These are phyloP conservation scores for Staphylotrichum tortipilum DNA, from an alignment of 495 filamentous ascomycete genomes.

Conservation along the genomic window DNA sequence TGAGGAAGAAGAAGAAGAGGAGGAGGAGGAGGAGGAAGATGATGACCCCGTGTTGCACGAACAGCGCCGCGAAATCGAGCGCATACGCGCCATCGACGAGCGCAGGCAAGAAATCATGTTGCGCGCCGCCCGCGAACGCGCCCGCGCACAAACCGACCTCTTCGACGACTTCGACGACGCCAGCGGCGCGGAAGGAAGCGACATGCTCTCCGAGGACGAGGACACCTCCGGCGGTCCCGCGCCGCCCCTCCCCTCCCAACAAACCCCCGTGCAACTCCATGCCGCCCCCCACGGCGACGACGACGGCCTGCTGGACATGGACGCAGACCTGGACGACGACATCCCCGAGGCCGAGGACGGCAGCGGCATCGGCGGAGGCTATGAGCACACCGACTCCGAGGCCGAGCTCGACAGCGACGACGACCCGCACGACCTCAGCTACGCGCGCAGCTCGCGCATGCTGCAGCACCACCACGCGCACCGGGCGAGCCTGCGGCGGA, in stretches of 20 bases:
- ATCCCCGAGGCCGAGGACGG: slow-evolving; percentile 53
- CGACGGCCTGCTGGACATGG: too few relatives aligned
- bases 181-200: slow-evolving; percentile 37
- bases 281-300: too few relatives aligned
- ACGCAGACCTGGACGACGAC: slow-evolving; percentile 55
- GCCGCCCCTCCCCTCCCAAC: too few relatives aligned
- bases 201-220: slow-evolving; percentile 49
- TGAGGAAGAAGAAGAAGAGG: slow-evolving; percentile 23
- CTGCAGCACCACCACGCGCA: too few relatives aligned
- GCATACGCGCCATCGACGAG: slow-evolving; percentile 31
- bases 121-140: slow-evolving; percentile 13
- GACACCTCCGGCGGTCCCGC: too few relatives aligned
- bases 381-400: slow-evolving; percentile 81
- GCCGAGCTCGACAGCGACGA: slow-evolving; percentile 45
- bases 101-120: slow-evolving; percentile 43
- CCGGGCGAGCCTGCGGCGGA: slow-evolving; percentile 22
- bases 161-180: slow-evolving; percentile 39
- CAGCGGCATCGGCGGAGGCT: too few relatives aligned
- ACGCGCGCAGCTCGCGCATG: slow-evolving; percentile 10
- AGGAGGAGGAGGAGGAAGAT: slow-evolving; percentile 21
- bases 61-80: slow-evolving; percentile 24
- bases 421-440: slow-evolving; percentile 15
- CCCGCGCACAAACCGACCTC: slow-evolving; percentile 13
- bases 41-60: slow-evolving; percentile 16
- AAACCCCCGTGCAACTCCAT: too few relatives aligned